phyloP scores from a whole-genome alignment of 208 protist genomes.

The Acanthamoeba sp. region DNA sequence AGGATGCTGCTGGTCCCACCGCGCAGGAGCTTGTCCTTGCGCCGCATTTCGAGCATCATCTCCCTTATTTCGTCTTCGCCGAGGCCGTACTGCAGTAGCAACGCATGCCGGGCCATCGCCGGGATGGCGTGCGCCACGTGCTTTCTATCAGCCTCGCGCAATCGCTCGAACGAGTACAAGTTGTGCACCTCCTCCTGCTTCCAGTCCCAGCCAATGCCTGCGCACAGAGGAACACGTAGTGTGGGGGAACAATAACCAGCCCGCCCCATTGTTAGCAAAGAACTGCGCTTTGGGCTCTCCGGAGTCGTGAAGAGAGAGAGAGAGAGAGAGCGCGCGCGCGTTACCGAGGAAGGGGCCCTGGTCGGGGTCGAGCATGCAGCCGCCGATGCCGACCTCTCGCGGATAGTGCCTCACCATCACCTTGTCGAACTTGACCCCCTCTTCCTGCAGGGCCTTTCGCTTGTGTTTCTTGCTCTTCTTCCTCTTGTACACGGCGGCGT shows the following conservation, averaged over 20 bases:
- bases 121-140: neutral
- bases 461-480: conserved; percentile 50
- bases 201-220: conserved; percentile 59
- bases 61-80: neutral
- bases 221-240: neutral
- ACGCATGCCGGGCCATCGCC: neutral
- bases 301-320: neutral
- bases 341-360: conserved; percentile 49
- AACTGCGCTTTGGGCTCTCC: neutral
- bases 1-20: neutral
- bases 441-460: neutral
- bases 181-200: conserved; percentile 58
- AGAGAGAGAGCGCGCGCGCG: neutral
- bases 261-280: too few species aligned
- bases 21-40: conserved; percentile 42
- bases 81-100: conserved; percentile 9
- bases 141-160: neutral
- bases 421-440: conserved; percentile 53
- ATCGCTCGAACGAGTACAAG: conserved; percentile 37
- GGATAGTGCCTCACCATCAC: conserved; percentile 34
- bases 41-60: conserved; percentile 12
- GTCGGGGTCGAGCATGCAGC: conserved; percentile 47
- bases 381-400: conserved; percentile 34
- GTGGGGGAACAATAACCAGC: too few species aligned
- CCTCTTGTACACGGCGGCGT: neutral